Base-by-base conservation (phyloP, 208 protist genomes). In the Wallacemonas collosoma region DNA sequence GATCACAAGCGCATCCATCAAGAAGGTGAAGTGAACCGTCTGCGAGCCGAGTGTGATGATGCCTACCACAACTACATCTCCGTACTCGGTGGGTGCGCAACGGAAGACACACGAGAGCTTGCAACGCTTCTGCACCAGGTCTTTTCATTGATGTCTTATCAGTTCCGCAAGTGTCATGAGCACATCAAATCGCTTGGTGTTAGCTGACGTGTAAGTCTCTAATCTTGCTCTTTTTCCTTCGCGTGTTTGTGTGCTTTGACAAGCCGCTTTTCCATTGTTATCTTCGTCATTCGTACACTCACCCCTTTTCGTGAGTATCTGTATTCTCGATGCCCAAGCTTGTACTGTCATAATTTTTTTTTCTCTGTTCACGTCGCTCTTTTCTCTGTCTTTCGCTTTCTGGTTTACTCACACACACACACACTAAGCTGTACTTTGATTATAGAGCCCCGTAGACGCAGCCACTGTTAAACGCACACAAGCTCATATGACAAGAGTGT, bases 161-260 rank as follows among this genome's bases (percentile, higher is more conserved):
- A 87, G 44, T 69, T 75, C 41, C 72, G 77, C 39, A 79, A 81
- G 51, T 83, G 74, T 50, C 56, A 77, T 51, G 75, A 80, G 14
- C 68, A 71, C 44, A 40, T 75, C 41, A 56, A 58, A 38, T 71
- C 43, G 8, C 43, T 45, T 6, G 6, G 14, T 51, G 43, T 4
- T 39, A n/a, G 7, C 8, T 65, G 6, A 51, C 12, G 39, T 41
- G n/a, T 57, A 26, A 26, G 26, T 26, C 26, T 26, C 26, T 26
- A 5, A 55, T 54, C 41, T 67, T 71, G 47, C 55, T 43, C 26
- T 38, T 15, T 63, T 65, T 35, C 45, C 41, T 58, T 67, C 53
- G 40, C 45, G 9, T 47, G 7, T 62, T 60, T 55, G 12, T n/a
- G 53, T 70, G 39, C 36, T 50, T 5, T 56, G 47, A n/a, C n/a